Evolutionary conservation across 2,329 filamentous ascomycete species (phyloP), one percentile per base, ranked within the genome.

Genomic region (Tolypocladium paradoxum): DNA sequence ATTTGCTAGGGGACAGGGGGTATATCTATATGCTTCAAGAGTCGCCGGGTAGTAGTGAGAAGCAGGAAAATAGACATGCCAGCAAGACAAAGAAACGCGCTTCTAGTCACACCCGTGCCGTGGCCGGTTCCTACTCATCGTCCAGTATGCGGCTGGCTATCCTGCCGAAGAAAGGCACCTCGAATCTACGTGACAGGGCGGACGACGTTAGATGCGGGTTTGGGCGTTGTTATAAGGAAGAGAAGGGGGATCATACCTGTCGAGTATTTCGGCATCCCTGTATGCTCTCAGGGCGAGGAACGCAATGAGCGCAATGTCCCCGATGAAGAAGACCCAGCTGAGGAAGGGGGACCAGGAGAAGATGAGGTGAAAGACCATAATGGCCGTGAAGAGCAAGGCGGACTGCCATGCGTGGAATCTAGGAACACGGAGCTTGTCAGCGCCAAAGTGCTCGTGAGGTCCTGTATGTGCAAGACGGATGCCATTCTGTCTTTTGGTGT

Each of bases 361-460:
- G 43, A 97, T 73, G 37, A 97, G 77, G 66, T 97, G 92, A 27
- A 96, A 60, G 50, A 95, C 70, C 69, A 91, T 81, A 54, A 83
- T 64, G 49, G 80, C 80, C 0, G 88, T 86, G 68, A 96, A 96
- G 3, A 95, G 70, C 63, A 96, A 76, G 58, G 86, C 85, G 7
- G 87, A 88, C 71, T 99, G 93, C 92, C 93, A 99, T 8, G 93
- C 93, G 69, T 99, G 93, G 62, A 97, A 97, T 58, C 88, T 92
- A 60, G 36, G 54, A 48, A 20, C 20, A 34, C 27, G 45, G 3
- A 48, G 14, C n/a, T 36, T 29, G 22, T 35, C 50, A 31, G 43
- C 43, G 63, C 54, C 29, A 49, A 18, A 11, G 27, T 12, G 20
- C 4, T 11, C 4, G 31, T 11, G 31, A 33, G 31, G 31, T 4